Base-by-base conservation (phyloP, 331 rosid genomes). In the Malus hybrid region DNA sequence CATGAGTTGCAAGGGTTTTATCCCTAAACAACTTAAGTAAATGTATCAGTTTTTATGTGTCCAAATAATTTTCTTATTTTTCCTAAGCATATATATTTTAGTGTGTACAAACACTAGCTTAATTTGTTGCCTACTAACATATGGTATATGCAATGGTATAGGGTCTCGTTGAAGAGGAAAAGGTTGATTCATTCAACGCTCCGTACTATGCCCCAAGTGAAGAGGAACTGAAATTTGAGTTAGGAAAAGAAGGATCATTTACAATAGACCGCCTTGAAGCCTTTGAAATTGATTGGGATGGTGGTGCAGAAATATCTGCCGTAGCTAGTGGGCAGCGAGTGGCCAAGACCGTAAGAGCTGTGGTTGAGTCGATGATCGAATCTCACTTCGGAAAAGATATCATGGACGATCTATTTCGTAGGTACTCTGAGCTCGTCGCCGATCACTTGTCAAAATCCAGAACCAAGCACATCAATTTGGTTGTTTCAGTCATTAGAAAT, bases 181-280 rank as follows among this genome's bases (percentile, higher is more conserved):
- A 85, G 65, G 87, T 93, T 2, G 91, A 93, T 66, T 82, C 81
- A 2, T 93, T 93, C 71, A 83, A 93, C 27, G 89, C 90, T 4
- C 96, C 96, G 0, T 90, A 90, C 70, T 93, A 88, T 42, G 93
- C 96, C 0, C 94, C 93, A 3, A 82, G 91, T 74, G 55, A 82
- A 9, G 89, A 83, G 29, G 90, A 93, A 73, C 0, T 93, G 78
- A 77, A 71, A 29, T 4, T 5, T 15, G 94, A 69, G 84, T n/a
- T 85, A 28, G 62, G 81, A 52, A 85, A 85, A 31, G 92, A 93
- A 68, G 93, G 91, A 6, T 93, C 97, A 3, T 93, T 93, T 77
- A 6, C 29, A 14, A 18, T 90, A 70, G 82, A 90, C 22, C 27
- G 32, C 0, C 54, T 76, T 1, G 86, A 86, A 68, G 83, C 74